Evolutionary conservation across 345 rosid species (phyloP).

Genomic region (Euphorbia peplus): DNA sequence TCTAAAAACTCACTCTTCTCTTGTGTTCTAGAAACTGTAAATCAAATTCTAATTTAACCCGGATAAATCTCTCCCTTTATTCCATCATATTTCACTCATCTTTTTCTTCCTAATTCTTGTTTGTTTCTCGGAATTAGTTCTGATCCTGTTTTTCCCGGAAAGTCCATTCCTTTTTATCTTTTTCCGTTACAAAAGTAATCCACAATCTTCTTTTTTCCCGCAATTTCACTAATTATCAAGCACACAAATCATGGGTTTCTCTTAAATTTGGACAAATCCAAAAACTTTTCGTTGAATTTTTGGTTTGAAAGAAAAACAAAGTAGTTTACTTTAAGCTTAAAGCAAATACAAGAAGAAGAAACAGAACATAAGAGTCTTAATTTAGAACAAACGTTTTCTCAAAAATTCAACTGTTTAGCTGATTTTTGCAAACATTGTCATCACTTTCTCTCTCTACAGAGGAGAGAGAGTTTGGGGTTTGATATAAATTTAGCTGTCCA

Average conservation of each 20-base stretch:
- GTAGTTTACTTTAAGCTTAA: too few relatives aligned
- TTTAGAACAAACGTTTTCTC: too few relatives aligned
- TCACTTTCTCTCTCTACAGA: too few relatives aligned
- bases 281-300: neutral
- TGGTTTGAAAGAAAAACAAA: neutral
- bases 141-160: slow-evolving; percentile 20
- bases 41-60: slow-evolving; percentile 2
- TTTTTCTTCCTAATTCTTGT: neutral
- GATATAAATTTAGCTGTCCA: slow-evolving; percentile 54
- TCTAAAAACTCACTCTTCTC: neutral
- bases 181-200: slow-evolving; percentile 5
- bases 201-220: neutral
- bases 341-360: too few relatives aligned
- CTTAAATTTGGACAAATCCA: slow-evolving; percentile 13
- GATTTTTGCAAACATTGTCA: too few relatives aligned
- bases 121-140: neutral
- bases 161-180: slow-evolving; percentile 16
- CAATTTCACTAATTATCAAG: neutral
- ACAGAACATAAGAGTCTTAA: too few relatives aligned
- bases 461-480: neutral
- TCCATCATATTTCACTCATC: neutral
- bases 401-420: too few relatives aligned
- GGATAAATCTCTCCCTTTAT: neutral
- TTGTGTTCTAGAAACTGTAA: slow-evolving; percentile 13
- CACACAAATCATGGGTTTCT: slow-evolving; percentile 31